phyloP scores from a whole-genome alignment of 169 alveolate genomes.

The Eimeria acervulina region DNA sequence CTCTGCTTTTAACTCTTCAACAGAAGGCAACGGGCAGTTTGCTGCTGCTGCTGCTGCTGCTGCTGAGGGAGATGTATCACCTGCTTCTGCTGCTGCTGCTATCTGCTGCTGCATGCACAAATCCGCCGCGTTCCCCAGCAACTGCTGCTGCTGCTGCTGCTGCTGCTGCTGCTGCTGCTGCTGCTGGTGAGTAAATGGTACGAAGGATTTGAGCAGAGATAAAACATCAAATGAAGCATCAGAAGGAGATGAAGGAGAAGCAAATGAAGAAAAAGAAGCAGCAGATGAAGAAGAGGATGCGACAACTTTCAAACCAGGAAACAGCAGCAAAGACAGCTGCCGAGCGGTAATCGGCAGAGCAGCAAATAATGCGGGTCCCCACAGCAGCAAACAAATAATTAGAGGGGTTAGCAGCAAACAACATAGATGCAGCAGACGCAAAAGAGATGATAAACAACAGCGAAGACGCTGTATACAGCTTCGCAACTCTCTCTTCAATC shows the following conservation, averaged over 20 bases:
- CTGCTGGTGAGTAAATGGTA: not conserved
- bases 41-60: no score
- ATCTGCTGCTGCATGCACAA: not conserved
- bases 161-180: constrained; percentile 30
- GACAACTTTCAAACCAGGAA: not conserved
- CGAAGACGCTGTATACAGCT: no score
- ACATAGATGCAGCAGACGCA: not conserved
- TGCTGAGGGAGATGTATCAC: no score
- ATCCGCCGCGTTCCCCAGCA: not conserved
- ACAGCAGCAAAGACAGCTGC: not conserved
- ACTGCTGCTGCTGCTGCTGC: constrained; percentile 30
- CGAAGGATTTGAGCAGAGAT: not conserved
- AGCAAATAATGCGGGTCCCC: constrained; percentile 1
- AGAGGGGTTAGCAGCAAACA: constrained; percentile 14
- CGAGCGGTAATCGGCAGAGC: not conserved
- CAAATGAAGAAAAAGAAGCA: not conserved
- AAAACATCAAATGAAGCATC: not conserved
- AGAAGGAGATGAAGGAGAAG: not conserved
- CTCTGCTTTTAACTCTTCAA: not conserved
- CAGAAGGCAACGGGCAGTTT: not conserved
- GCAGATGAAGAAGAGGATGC: not conserved
- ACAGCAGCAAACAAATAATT: not conserved
- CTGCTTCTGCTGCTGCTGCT: no score
- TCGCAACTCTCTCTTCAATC: no score
- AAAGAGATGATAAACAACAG: not conserved